Evolutionary conservation across 768 basidiomycete genomes (phyloP).

Genomic region (Butyriboletus loyo): DNA sequence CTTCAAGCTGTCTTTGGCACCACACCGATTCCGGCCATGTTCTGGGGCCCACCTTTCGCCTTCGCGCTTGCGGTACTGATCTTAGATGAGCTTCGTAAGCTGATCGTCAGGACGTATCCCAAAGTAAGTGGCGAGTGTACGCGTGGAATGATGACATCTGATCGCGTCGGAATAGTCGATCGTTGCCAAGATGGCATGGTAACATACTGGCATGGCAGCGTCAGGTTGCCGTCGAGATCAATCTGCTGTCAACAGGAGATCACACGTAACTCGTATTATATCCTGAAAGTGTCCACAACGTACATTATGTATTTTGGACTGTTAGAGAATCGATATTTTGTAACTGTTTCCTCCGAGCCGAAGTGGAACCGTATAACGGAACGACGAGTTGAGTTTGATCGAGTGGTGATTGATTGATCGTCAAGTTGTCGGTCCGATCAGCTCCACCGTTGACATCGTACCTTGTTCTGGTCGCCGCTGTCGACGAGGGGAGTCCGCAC

Average conservation of each 20-base stretch:
- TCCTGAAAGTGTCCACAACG: background rate
- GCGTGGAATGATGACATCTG: conserved; percentile 3
- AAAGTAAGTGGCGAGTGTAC: conserved; percentile 27
- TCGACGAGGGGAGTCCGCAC: background rate
- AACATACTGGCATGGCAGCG: background rate
- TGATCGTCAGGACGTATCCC: conserved; percentile 43
- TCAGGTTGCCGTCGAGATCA: background rate
- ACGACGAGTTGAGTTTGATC: no score
- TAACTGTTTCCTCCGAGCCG: no score
- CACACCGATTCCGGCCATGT: conserved; percentile 43
- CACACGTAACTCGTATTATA: background rate
- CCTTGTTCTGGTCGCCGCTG: no score
- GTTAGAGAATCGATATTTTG: background rate
- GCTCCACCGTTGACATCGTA: no score
- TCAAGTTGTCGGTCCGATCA: background rate
- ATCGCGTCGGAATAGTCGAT: conserved; percentile 27
- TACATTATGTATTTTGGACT: background rate
- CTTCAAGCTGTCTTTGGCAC: conserved; percentile 44
- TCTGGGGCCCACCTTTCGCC: conserved; percentile 47
- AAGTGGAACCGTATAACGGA: no score
- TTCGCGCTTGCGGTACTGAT: conserved; percentile 41
- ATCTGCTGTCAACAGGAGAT: background rate
- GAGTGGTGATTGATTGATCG: no score
- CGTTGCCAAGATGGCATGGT: conserved; percentile 40
- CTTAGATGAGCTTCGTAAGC: conserved; percentile 44